Evolutionary conservation across 768 basidiomycete species (phyloP).

Genomic region (Rhodotorula sphaerocarpa): DNA sequence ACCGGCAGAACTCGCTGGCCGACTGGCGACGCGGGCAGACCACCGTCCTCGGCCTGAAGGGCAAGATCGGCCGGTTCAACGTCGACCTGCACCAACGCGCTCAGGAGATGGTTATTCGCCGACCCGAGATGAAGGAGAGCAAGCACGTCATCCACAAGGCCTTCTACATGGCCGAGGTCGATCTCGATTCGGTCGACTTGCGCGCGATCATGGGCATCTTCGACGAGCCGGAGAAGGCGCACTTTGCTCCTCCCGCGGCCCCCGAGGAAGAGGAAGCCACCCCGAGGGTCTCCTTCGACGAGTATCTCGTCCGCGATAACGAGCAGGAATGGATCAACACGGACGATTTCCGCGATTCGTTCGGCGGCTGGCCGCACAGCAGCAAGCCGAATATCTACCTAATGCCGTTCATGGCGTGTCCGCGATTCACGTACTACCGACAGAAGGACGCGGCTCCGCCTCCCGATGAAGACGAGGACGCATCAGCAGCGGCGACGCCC

Average conservation of each 20-base stretch:
- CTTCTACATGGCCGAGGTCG: conserved; percentile 79
- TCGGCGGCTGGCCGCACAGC: conserved; percentile 53
- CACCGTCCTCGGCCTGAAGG: conserved; percentile 77
- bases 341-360: conserved; percentile 74
- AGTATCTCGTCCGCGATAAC: conserved; percentile 21
- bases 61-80: conserved; percentile 66
- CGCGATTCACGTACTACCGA: conserved; percentile 67
- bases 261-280: conserved; percentile 26
- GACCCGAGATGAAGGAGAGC: conserved; percentile 53
- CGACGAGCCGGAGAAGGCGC: conserved; percentile 59
- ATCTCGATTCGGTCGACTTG: conserved; percentile 65
- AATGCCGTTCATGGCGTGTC: conserved; percentile 65
- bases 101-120: conserved; percentile 61
- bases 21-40: conserved; percentile 74
- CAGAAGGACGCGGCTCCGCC: conserved; percentile 13
- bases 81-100: conserved; percentile 88
- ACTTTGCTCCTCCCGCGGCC: conserved; percentile 47
- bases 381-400: conserved; percentile 57
- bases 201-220: conserved; percentile 73
- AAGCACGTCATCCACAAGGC: conserved; percentile 63
- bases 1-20: conserved; percentile 68
- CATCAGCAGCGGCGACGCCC: neutral
- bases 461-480: conserved; percentile 6
- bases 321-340: conserved; percentile 58
- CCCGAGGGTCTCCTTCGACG: neutral